phyloP scores from a whole-genome alignment of 352 stramenopile species.

The Sclerospora graminicola region DNA sequence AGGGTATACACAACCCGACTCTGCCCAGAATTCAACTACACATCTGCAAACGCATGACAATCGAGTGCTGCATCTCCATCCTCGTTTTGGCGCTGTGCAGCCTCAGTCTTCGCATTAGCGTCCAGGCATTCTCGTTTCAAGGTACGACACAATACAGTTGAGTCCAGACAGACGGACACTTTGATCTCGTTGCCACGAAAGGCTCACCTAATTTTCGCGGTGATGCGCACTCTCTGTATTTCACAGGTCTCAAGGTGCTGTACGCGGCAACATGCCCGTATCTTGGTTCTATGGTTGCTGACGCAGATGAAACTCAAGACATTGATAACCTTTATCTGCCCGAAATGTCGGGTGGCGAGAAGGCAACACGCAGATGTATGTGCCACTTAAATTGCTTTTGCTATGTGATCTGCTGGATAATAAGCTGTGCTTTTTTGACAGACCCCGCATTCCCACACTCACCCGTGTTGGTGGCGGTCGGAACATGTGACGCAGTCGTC shows the following conservation, averaged over 20 bases:
- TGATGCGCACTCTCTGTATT: conserved; percentile 3
- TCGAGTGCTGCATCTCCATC: background rate
- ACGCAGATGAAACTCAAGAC: background rate
- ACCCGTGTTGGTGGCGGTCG: conserved; percentile 31
- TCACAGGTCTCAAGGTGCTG: conserved; percentile 3
- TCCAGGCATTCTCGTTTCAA: conserved; percentile 9
- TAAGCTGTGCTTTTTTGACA: conserved; percentile 2
- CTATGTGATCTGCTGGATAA: background rate
- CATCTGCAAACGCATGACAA: conserved; percentile 4
- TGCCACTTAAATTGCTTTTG: background rate
- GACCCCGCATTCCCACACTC: conserved; percentile 35
- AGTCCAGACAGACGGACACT: no score
- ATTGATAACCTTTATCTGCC: conserved; percentile 11
- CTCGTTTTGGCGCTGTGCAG: conserved; percentile 9
- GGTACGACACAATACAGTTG: conserved; percentile 4
- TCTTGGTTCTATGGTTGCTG: conserved; percentile 1
- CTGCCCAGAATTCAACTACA: no score
- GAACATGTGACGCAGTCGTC: conserved; percentile 29
- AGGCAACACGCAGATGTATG: conserved; percentile 19
- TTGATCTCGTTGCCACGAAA: no score
- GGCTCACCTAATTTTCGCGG: conserved; percentile 1
- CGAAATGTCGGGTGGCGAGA: conserved; percentile 21
- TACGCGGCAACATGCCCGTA: conserved; percentile 8
- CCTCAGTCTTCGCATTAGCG: conserved; percentile 5
- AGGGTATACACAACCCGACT: no score